Base-by-base conservation (phyloP, 305 asterid genomes). In the Stenogyne calaminthoides region DNA sequence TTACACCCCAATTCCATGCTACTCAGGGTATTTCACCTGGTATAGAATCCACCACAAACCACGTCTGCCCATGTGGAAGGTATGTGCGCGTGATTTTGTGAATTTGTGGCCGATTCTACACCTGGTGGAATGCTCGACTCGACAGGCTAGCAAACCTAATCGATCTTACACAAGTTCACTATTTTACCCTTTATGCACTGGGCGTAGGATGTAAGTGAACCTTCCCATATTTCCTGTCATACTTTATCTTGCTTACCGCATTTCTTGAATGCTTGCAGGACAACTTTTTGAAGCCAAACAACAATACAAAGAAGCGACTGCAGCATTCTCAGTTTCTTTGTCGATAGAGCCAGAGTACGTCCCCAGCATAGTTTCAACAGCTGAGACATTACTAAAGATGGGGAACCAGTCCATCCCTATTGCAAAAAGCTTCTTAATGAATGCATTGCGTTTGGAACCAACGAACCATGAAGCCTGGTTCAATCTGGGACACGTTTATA, bases 351-450 rank as follows among this genome's bases (percentile, higher is more conserved):
- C 98, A 1, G 90, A 91, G 68, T 89, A 87, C 9, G 88, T 85
- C 37, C 97, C 96, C 8, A 89, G 98, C 49, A 84, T 93, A 52
- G 86, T 93, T 70, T 91, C 95, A 4, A 87, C 90, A 9, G 97
- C 97, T 18, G 78, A 80, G 69, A 82, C 80, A 9, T 60, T 91
- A 61, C 64, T 93, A 76, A 88, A 85, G 82, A 83, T 79, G 82
- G 85, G 90, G 7, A 16, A 55, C 18, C 39, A 64, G 49, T 76
- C 89, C 0, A 64, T 76, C 46, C 96, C 93, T 1, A 82, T 85
- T n/a, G 93, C 97, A 10, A 91, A 87, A 79, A 89, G 97, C 77
- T 82, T 87, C 58, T 64, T 93, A 12, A 93, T 89, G 98, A 87
- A 80, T n/a, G 96, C 97, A 6, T 68, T 93, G 62, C 88, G 91